Percentiles rank a stretch among this genome's conserved stretches.
Evolutionary conservation across 257 asterid genomes (phyloP).

Genomic region (Salvia miltiorrhiza): DNA sequence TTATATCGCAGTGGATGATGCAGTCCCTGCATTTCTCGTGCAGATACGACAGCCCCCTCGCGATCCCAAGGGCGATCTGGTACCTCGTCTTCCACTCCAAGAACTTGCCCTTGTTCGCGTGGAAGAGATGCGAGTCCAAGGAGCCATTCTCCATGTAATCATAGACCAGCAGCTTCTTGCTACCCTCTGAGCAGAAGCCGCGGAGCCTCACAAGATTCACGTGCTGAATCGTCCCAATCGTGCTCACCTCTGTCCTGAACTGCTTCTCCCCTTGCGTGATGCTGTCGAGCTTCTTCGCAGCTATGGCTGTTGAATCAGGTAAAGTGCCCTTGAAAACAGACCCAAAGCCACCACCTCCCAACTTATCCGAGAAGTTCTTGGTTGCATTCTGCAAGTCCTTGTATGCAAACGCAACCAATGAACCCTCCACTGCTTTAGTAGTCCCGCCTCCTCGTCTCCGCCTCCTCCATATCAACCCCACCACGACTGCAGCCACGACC

Average conservation of each 20-base stretch:
- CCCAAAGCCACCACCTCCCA: constrained; percentile 58
- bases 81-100: constrained; percentile 42
- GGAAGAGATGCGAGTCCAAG: constrained; percentile 38
- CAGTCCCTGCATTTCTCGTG: constrained; percentile 54
- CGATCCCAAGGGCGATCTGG: constrained; percentile 39
- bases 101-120: constrained; percentile 6
- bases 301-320: constrained; percentile 34
- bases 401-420: constrained; percentile 33
- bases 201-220: constrained; percentile 50
- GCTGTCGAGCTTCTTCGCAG: constrained; percentile 49
- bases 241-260: constrained; percentile 45
- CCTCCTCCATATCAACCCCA: constrained; percentile 21
- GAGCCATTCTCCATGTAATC: constrained; percentile 48
- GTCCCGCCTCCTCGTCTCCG: constrained; percentile 17
- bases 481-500: constrained; percentile 13
- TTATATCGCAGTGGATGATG: constrained; percentile 52
- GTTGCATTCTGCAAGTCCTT: constrained; percentile 44
- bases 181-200: constrained; percentile 46
- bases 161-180: constrained; percentile 36
- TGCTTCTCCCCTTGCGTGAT: constrained; percentile 52
- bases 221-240: constrained; percentile 46
- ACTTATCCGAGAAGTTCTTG: constrained; percentile 40
- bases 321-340: constrained; percentile 43
- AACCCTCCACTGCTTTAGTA: constrained; percentile 33
- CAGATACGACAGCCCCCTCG: constrained; percentile 45